A percentile compares a stretch with the other conserved stretches of the same genome.
These are phyloP conservation scores for Paecilomyces niveus DNA, from an alignment of 2,329 filamentous ascomycete genomes.

Conservation along the genomic window DNA sequence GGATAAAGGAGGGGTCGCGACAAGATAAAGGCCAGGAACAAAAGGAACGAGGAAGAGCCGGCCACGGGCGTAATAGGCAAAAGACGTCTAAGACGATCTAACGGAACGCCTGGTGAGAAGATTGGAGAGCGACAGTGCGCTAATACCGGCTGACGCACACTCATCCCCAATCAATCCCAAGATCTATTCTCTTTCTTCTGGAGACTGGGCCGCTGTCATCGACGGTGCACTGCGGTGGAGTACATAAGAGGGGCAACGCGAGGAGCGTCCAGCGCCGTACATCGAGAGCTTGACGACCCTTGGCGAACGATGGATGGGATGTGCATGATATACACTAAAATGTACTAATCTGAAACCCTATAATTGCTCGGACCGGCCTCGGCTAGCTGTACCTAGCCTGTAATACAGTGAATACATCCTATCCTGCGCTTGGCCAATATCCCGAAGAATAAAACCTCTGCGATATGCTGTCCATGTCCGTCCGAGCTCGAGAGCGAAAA, in stretches of 20 bases:
- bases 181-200: not conserved
- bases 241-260: conserved; percentile 1
- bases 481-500: not conserved
- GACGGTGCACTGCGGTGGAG: not conserved
- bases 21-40: conserved; percentile 2
- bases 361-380: not conserved
- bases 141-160: conserved; percentile 5
- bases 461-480: not conserved
- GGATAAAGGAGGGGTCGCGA: conserved; percentile 3
- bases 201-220: not conserved
- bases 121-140: conserved; percentile 7
- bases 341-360: conserved; percentile 1
- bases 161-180: not conserved
- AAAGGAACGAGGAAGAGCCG: conserved; percentile 1
- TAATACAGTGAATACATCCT: not conserved
- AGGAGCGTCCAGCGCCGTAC: not conserved
- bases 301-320: not conserved
- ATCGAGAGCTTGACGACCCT: conserved; percentile 3
- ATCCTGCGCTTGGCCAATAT: too few relatives aligned
- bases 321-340: not conserved
- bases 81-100: conserved; percentile 1
- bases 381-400: not conserved
- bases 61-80: conserved; percentile 3
- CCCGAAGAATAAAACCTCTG: too few relatives aligned
- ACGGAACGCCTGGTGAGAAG: not conserved